A percentile compares a stretch with the other conserved stretches of the same genome.
Evolutionary conservation across 192 early-diverging fungal genomes (phyloP).

Genomic region (Umbelopsis isabellina): DNA sequence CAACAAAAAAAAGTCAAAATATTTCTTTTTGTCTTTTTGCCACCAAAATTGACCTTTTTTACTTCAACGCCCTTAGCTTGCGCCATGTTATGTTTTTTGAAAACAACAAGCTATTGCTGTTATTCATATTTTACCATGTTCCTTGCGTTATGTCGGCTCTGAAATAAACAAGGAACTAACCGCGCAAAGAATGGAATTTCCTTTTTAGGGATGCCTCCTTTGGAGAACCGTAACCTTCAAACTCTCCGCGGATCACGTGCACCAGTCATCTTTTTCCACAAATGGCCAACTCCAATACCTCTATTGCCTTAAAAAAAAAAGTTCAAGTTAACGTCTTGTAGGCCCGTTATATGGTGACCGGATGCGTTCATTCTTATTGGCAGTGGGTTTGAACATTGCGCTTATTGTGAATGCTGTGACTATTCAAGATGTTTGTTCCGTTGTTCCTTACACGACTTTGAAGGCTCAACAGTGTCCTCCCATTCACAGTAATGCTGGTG

Average conservation of each 20-base stretch:
- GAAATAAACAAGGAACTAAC: not conserved
- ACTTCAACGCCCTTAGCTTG: too few species aligned
- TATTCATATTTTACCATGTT: too few species aligned
- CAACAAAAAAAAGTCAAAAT: not conserved
- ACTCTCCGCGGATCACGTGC: constrained; percentile 5
- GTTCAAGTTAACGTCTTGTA: too few species aligned
- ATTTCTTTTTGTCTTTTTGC: not conserved
- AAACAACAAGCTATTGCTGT: too few species aligned
- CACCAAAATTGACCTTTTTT: not conserved
- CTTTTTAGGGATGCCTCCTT: constrained; percentile 1
- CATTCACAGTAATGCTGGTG: not conserved
- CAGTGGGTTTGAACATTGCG: not conserved
- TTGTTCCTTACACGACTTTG: not conserved
- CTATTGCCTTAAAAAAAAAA: not conserved
- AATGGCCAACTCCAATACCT: not conserved
- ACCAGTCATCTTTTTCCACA: not conserved
- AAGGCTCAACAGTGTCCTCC: not conserved
- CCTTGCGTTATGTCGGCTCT: not conserved
- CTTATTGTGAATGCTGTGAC: not conserved
- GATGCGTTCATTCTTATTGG: not conserved
- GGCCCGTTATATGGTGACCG: not conserved
- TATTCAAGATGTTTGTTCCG: not conserved
- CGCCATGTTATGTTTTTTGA: too few species aligned
- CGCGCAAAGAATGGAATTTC: constrained; percentile 17
- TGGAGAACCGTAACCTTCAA: not conserved